Base-by-base conservation (phyloP, 148 eudicot species). In the Drosera capensis region DNA sequence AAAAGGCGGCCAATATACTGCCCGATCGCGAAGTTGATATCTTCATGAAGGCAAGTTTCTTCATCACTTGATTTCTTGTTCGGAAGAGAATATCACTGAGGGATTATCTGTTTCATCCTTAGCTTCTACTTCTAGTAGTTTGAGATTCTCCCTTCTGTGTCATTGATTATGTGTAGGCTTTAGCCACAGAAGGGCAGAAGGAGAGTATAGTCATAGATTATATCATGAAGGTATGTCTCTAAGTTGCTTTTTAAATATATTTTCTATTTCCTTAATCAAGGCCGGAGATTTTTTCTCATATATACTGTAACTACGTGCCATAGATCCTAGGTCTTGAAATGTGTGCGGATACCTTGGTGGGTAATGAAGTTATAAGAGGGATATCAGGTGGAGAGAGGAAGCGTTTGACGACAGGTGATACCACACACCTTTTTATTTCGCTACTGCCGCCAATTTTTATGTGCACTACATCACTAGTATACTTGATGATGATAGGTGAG, bases 21-120 rank as follows among this genome's bases (percentile, higher is more conserved):
- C 65, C 65, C 49, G 65, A 66, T 54, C 65, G 48, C 34, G 60
- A 59, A 43, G 19, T 59, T 7, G 70, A 66, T 23, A 5, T 59
- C 44, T 59, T 40, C 51, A 59, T 59, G 61, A 59, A 59, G 56
- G 65, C 55, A 54, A 14, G 2, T 11, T 28, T 13, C 38, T 8
- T 23, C 25, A 16, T 3, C 30, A 30, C 20, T 1, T 7, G 5
- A 17, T 8, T 23, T 13, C 20, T 12, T 20, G 17, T 19, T 34
- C 8, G n/a, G 5, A 13, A 20, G 23, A 21, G 13, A 16, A 51
- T 14, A n/a, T 39, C 15, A n/a, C n/a, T n/a, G n/a, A n/a, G n/a
- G n/a, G 5, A 13, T 36, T 23, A 37, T 20, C 0, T 36, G 25
- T 2, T 18, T 11, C 28, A 8, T 47, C 14, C 31, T 47, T 31